Conservation (phyloP, 2,329 filamentous ascomycete species). For the Diaporthe helianthi region DNA sequence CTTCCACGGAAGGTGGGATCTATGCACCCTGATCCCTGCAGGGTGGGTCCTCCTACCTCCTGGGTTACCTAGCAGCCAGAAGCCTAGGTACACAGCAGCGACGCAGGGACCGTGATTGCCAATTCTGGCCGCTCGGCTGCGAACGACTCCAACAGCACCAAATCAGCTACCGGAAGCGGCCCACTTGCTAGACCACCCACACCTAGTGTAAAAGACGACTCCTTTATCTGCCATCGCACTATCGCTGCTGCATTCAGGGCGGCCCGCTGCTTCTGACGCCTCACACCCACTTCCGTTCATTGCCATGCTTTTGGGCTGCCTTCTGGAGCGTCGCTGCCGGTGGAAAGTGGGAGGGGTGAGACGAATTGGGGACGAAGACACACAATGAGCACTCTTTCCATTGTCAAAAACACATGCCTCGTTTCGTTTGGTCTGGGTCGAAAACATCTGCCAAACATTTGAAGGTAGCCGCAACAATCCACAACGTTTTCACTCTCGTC, state of each 20-base stretch:
- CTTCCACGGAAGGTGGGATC: constrained; percentile 13
- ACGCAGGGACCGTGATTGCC: neutral
- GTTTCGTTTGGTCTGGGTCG: neutral
- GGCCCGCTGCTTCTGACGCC: neutral
- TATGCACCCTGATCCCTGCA: neutral
- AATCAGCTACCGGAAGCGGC: constrained; percentile 4
- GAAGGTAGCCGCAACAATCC: neutral
- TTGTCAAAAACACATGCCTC: constrained; percentile 19
- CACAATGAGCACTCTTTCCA: neutral
- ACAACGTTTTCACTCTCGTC: neutral
- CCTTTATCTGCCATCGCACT: constrained; percentile 3
- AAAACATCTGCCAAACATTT: neutral
- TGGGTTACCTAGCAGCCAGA: neutral
- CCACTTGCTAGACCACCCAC: neutral
- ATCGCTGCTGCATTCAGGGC: neutral
- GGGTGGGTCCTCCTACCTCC: constrained; percentile 2
- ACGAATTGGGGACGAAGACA: constrained; percentile 2
- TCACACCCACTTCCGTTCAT: constrained; percentile 5
- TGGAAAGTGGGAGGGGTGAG: constrained; percentile 1
- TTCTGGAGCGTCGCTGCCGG: constrained; percentile 1
- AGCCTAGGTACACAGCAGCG: neutral
- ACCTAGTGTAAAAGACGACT: neutral
- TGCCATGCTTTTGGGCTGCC: constrained; percentile 23
- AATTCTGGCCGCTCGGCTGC: neutral
- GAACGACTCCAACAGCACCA: constrained; percentile 8